These are phyloP conservation scores for Nemania sp. DNA, from an alignment of 2,329 filamentous ascomycete genomes.

Conservation along the genomic window DNA sequence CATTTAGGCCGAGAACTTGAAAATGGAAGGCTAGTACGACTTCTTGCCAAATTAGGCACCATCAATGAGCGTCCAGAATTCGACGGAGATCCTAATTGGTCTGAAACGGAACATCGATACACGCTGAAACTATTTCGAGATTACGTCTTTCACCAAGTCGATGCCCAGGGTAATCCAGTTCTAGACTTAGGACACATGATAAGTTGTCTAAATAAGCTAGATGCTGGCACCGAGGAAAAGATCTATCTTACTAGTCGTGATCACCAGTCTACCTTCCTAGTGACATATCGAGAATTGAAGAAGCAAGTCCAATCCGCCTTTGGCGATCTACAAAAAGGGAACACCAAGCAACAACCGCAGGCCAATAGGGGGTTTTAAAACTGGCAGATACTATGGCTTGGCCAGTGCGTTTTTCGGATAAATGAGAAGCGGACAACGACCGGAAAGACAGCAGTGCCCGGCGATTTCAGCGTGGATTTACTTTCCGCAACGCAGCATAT, in stretches of 20 bases:
- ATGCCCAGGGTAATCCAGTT: slow-evolving; percentile 83
- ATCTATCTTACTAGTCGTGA: slow-evolving; percentile 89
- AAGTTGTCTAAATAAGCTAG: slow-evolving; percentile 88
- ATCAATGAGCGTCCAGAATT: slow-evolving; percentile 92
- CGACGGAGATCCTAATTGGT: slow-evolving; percentile 82
- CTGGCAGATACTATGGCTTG: background rate
- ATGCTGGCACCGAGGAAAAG: slow-evolving; percentile 88
- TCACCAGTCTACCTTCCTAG: slow-evolving; percentile 87
- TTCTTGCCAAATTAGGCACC: slow-evolving; percentile 83
- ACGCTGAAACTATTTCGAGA: slow-evolving; percentile 95
- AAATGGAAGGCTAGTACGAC: slow-evolving; percentile 85
- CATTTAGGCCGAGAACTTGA: slow-evolving; percentile 85
- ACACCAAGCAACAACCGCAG: slow-evolving; percentile 42
- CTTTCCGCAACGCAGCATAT: background rate
- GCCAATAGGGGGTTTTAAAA: slow-evolving; percentile 41
- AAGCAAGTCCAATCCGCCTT: slow-evolving; percentile 70
- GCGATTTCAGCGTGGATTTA: background rate
- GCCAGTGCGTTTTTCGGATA: background rate
- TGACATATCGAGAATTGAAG: slow-evolving; percentile 91
- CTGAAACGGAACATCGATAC: slow-evolving; percentile 92
- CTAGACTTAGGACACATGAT: slow-evolving; percentile 91
- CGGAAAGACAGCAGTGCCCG: background rate
- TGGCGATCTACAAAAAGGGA: slow-evolving; percentile 66
- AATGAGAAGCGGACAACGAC: background rate
- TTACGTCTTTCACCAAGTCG: slow-evolving; percentile 97